Percentiles rank a stretch among this genome's conserved stretches.
Conservation (phyloP, 768 basidiomycete genomes). For the Phylloporus rhodoxanthus region DNA sequence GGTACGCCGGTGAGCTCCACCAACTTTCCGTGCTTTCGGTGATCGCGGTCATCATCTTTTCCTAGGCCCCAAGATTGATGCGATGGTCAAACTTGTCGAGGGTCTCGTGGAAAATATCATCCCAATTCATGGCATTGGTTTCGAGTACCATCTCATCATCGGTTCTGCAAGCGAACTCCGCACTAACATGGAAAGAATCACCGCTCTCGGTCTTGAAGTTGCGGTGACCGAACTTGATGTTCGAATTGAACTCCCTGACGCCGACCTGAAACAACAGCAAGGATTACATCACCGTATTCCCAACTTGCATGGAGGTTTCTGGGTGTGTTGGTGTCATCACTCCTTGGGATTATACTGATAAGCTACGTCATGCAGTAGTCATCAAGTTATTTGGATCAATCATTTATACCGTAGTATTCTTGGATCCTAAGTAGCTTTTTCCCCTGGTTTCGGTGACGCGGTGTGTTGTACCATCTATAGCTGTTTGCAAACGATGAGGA, state of each 20-base stretch:
- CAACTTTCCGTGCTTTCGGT: background rate
- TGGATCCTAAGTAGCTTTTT: conserved; percentile 11
- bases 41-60: background rate
- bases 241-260: conserved; percentile 48
- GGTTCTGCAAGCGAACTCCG: conserved; percentile 45
- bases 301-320: conserved; percentile 42
- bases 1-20: conserved; percentile 16
- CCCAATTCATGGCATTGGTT: conserved; percentile 58
- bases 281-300: conserved; percentile 52
- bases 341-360: conserved; percentile 39
- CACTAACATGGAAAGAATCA: conserved; percentile 46
- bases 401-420: conserved; percentile 8
- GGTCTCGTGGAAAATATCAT: conserved; percentile 41
- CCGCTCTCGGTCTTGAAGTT: conserved; percentile 58
- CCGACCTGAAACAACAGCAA: conserved; percentile 49
- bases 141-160: conserved; percentile 57
- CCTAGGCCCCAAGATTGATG: conserved; percentile 33
- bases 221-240: conserved; percentile 68
- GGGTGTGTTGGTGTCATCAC: conserved; percentile 35
- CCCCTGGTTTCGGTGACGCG: conserved; percentile 7
- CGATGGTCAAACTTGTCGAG: conserved; percentile 48
- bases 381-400: background rate
- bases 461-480: conserved; percentile 1
- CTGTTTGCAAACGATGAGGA: no score
- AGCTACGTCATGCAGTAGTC: conserved; percentile 7